Evolutionary conservation across 2,329 filamentous ascomycete species (phyloP), one percentile per base, ranked within the genome.

Genomic region (Calonectria pseudoreteaudii): DNA sequence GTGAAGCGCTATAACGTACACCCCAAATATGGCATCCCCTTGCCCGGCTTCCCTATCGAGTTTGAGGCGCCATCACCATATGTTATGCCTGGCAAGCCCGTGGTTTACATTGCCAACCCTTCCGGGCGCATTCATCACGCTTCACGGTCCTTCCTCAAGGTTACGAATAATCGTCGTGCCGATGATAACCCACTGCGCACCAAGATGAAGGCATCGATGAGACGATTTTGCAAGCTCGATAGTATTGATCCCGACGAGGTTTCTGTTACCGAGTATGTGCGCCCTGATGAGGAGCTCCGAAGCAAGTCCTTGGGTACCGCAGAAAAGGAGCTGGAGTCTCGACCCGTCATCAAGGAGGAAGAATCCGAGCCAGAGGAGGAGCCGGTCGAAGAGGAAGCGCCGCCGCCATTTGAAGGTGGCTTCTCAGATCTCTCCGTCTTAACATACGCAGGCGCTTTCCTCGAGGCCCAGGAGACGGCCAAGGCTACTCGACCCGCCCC

Each of bases 11-110:
- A 90, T 79, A 82, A 81, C 8, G 79, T 92, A 8, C 90, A 92
- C 70, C 89, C 90, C 1, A 86, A 84, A 50, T 88, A 88, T 72
- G 90, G 90, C 41, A 83, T 91, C 50, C 88, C 90, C 78, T 77
- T 91, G 30, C 85, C 86, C 3, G 83, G 79, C 18, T 91, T 89
- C 50, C 80, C 80, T 68, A 91, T 90, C 72, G 84, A 87, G 31
- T 74, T 81, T 3, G 87, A 87, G 76, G 78, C 83, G 1, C 84
- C 86, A 5, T 80, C 79, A 23, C 83, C 85, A 0, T 85, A 84
- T 53, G 83, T 87, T 64, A 85, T 88, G 72, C 87, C 87, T 14
- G 84, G 86, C 36, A 86, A 85, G 65, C 88, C 89, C 5, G 82
- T 90, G 7, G 87, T 90, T 31, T 87, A 87, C 71, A 84, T 90